Percentiles rank a stretch among this genome's conserved stretches.
Conservation (phyloP, 352 stramenopile species). For the Globisporangium recalcitrans region DNA sequence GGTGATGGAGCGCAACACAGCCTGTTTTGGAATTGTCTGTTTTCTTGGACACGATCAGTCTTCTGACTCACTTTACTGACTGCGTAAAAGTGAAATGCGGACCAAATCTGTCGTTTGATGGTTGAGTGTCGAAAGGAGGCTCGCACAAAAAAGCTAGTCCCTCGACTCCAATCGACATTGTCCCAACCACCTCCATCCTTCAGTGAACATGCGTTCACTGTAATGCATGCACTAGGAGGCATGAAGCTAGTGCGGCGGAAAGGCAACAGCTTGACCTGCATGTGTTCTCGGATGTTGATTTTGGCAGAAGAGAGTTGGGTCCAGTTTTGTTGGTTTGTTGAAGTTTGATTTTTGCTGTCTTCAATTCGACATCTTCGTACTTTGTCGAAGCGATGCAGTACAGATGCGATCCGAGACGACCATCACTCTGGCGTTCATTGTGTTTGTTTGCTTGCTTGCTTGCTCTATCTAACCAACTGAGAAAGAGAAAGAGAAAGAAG, state of each 20-base stretch:
- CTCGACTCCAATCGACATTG: too few species aligned
- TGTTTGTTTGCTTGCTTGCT: too few species aligned
- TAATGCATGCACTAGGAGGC: background rate
- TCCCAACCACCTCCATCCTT: too few species aligned
- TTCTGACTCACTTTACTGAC: conserved; percentile 3
- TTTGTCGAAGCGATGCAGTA: background rate
- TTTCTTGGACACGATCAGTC: background rate
- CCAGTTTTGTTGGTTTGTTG: background rate
- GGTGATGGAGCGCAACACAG: background rate
- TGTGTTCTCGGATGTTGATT: background rate
- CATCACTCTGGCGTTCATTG: conserved; percentile 10
- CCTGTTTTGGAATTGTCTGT: background rate
- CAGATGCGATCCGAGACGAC: conserved; percentile 8
- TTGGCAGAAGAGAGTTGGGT: background rate
- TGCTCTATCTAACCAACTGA: too few species aligned
- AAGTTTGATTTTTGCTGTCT: conserved; percentile 1
- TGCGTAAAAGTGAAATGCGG: background rate
- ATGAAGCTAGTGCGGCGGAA: background rate
- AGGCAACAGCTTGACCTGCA: background rate
- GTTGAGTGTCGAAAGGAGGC: too few species aligned
- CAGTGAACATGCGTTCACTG: too few species aligned
- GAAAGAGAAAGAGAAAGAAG: conserved; percentile 1
- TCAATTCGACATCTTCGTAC: conserved; percentile 1
- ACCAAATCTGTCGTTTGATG: background rate
- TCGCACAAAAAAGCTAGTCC: too few species aligned